Conservation (phyloP, 164 flowering plant species). For the Dillenia turbinata region DNA sequence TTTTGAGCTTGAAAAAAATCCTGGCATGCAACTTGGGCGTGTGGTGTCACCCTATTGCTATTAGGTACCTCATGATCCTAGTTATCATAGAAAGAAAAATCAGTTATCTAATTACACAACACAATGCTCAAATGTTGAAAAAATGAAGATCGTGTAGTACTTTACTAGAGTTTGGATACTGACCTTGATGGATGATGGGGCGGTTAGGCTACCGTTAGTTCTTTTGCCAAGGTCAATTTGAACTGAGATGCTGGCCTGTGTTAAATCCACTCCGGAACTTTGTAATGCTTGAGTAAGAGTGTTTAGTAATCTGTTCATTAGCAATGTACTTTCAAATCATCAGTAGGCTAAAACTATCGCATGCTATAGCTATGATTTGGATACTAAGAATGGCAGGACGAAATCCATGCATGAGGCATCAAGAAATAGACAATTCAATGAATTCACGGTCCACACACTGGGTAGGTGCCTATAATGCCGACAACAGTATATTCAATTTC, state of each 20-base stretch:
- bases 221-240: constrained; percentile 86
- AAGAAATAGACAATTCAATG: too few relatives aligned
- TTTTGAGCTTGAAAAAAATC: constrained; percentile 40
- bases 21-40: constrained; percentile 34
- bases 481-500: too few relatives aligned
- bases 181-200: constrained; percentile 49
- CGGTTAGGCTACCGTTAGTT: constrained; percentile 24
- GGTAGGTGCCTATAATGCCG: too few relatives aligned
- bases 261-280: constrained; percentile 81
- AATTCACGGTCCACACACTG: too few relatives aligned
- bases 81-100: not conserved
- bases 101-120: not conserved
- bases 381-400: too few relatives aligned
- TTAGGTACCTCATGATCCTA: constrained; percentile 40
- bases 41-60: constrained; percentile 31
- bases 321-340: not conserved
- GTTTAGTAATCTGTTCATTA: constrained; percentile 62
- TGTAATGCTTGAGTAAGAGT: constrained; percentile 78
- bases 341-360: too few relatives aligned
- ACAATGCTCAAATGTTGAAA: too few relatives aligned
- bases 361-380: too few relatives aligned
- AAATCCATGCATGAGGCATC: too few relatives aligned
- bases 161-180: too few relatives aligned
- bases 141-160: too few relatives aligned
- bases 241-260: constrained; percentile 85